phyloP scores from a whole-genome alignment of 495 filamentous ascomycete species.

The Penicillium goetzii region DNA sequence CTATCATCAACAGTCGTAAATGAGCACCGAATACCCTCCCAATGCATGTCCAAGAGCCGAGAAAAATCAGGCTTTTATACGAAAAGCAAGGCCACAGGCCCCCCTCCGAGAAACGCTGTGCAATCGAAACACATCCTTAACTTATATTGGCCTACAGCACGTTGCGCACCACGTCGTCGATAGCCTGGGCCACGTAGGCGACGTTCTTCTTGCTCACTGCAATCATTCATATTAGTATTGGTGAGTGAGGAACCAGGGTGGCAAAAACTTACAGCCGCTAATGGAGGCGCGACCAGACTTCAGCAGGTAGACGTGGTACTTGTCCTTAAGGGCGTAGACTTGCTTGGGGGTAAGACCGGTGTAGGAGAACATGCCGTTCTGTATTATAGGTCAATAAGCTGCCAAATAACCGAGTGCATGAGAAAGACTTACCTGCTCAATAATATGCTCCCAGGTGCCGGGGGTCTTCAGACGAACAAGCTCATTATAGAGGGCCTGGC shows the following conservation, averaged over 20 bases:
- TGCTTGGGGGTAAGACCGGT: constrained; percentile 51
- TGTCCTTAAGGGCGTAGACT: constrained; percentile 50
- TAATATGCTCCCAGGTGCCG: constrained; percentile 55
- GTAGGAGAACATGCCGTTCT: constrained; percentile 60
- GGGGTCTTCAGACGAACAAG: constrained; percentile 48
- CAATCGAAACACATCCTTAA: background rate
- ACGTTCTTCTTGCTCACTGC: constrained; percentile 60
- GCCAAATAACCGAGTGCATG: background rate
- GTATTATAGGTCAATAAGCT: constrained; percentile 16
- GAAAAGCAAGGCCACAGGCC: background rate
- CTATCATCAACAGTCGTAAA: constrained; percentile 36
- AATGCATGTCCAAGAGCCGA: constrained; percentile 18
- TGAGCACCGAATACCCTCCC: constrained; percentile 18
- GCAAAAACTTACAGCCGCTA: constrained; percentile 47
- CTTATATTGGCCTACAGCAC: constrained; percentile 32
- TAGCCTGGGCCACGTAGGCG: constrained; percentile 51
- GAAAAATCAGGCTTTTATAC: constrained; percentile 11
- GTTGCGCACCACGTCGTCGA: constrained; percentile 51
- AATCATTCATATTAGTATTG: constrained; percentile 10
- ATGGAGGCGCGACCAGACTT: constrained; percentile 53
- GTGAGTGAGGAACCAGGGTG: background rate
- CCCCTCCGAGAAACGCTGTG: constrained; percentile 5
- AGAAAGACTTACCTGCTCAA: constrained; percentile 43
- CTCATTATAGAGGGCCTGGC: constrained; percentile 48
- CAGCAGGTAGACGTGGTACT: constrained; percentile 55